A percentile compares a stretch with the other conserved stretches of the same genome.
Conservation (phyloP, 176 grass and related monocot genomes). For the Dendrocalamus sinicus region DNA sequence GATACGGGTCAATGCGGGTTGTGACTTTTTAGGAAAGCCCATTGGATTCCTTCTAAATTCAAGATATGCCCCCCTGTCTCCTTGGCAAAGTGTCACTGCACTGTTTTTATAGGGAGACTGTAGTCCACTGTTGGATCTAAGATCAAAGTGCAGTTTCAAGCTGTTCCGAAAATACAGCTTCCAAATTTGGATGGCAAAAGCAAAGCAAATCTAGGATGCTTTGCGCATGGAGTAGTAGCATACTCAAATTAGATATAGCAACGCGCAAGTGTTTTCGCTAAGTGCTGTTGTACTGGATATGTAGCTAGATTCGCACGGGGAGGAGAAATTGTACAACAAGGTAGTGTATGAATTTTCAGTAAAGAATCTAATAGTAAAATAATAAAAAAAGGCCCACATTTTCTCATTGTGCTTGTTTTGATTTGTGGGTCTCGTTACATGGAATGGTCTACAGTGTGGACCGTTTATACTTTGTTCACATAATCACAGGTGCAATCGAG, state of each 20-base stretch:
- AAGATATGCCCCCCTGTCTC: background rate
- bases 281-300: background rate
- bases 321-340: background rate
- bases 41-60: background rate
- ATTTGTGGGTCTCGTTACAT: background rate
- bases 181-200: no score
- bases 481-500: no score
- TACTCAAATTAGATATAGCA: background rate
- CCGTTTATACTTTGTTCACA: background rate
- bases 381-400: background rate
- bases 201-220: background rate
- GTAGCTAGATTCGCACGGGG: background rate
- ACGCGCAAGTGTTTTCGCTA: no score
- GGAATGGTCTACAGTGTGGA: background rate
- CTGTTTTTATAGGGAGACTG: background rate
- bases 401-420: no score
- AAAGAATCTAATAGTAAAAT: background rate
- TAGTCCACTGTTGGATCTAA: background rate
- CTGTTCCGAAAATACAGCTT: background rate
- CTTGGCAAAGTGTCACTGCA: background rate
- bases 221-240: background rate
- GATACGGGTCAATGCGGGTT: conserved; percentile 53
- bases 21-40: conserved; percentile 4
- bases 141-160: background rate
- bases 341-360: background rate